These are phyloP conservation scores for Colletotrichum cuscutae DNA, from an alignment of 2,329 filamentous ascomycete genomes.

Conservation along the genomic window DNA sequence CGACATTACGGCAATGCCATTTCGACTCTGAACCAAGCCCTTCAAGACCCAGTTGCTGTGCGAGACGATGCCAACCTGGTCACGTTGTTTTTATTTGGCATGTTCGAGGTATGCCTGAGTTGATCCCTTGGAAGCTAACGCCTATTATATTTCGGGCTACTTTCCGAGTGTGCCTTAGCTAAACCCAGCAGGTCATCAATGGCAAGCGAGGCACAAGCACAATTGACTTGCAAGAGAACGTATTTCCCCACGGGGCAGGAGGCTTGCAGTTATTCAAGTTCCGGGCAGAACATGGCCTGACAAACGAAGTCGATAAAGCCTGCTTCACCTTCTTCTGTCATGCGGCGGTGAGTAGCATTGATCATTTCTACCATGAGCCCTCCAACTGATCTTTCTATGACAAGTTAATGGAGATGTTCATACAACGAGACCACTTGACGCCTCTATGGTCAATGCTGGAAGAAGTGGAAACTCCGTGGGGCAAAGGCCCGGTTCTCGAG, in stretches of 20 bases:
- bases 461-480: constrained; percentile 6
- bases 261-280: constrained; percentile 26
- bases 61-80: constrained; percentile 19
- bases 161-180: not conserved
- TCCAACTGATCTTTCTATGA: not conserved
- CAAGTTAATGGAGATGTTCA: constrained; percentile 27
- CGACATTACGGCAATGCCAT: constrained; percentile 26
- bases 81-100: constrained; percentile 22
- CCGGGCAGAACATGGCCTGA: constrained; percentile 19
- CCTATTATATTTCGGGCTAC: no score
- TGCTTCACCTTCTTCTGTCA: constrained; percentile 24
- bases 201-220: constrained; percentile 8
- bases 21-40: not conserved
- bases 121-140: no score
- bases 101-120: constrained; percentile 22
- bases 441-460: constrained; percentile 21
- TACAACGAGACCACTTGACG: constrained; percentile 14
- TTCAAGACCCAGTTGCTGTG: not conserved
- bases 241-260: constrained; percentile 1
- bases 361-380: not conserved
- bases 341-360: constrained; percentile 1
- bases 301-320: constrained; percentile 19
- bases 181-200: not conserved
- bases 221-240: constrained; percentile 21
- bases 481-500: constrained; percentile 8